Evolutionary conservation across 164 flowering plant genomes (phyloP), one percentile per base, ranked within the genome.

Genomic region (Magnolia sinica): DNA sequence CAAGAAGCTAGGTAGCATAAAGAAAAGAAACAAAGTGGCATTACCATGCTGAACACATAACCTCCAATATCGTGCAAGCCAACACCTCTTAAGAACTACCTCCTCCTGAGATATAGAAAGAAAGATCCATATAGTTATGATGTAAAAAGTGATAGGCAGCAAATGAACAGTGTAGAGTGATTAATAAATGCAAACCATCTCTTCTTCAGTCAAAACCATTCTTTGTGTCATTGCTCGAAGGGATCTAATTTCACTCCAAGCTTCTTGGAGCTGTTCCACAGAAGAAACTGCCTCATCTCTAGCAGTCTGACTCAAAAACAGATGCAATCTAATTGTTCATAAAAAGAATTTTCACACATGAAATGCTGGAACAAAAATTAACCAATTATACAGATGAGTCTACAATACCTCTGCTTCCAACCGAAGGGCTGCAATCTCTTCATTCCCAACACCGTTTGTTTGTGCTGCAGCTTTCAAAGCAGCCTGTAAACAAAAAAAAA

Each of bases 21-120:
- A 68, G 8, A 31, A 68, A 31, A 31, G 29, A 68, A 66, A 50
- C 4, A 64, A 76, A 71, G 70, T 69, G 8, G 37, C 45, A 72
- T 83, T 90, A 95, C 99, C 97, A 83, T 89, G 78, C 74, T 74
- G 81, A 79, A 91, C 89, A 76, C 95, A 91, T 82, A 96, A 84
- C 61, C 83, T 84, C 99, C 99, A 96, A 79, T 92, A 91, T 50
- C 94, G 90, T 74, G 99, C 92, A 83, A 96, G 97, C 99, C 99
- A 96, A 74, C 98, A 96, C 83, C 99, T 91, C 89, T 94, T 96
- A 49, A 96, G 86, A 81, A 96, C 95, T 51, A 94, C 92, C 84
- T 94, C 98, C 81, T 96, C 99, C 98, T 94, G 80, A 74, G 68
- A 87, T 51, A 68, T 77, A 8, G 74, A 68, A 78, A 18, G 18